These are phyloP conservation scores for Chaetoceros muelleri DNA, from an alignment of 108 stramenopile species.

Conservation along the genomic window DNA sequence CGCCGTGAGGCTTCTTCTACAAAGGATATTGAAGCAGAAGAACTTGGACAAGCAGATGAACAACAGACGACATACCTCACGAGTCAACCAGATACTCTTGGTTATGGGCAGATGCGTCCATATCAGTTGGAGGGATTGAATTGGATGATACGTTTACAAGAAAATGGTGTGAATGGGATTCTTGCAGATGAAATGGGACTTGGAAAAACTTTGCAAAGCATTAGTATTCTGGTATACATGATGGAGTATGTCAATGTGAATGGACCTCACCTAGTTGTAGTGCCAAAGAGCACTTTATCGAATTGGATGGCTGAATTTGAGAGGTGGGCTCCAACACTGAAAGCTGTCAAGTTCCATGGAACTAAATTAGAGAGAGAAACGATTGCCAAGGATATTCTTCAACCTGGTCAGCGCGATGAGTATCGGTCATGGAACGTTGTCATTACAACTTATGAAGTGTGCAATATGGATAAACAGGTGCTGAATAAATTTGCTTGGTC, in stretches of 20 bases:
- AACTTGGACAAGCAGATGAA: conserved; percentile 64
- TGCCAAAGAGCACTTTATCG: conserved; percentile 86
- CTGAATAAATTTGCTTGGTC: conserved; percentile 90
- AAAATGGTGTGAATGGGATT: conserved; percentile 91
- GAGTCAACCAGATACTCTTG: conserved; percentile 76
- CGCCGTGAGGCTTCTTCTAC: background rate
- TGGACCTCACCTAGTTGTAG: conserved; percentile 85
- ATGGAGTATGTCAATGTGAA: conserved; percentile 24
- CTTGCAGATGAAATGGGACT: conserved; percentile 78
- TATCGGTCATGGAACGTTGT: conserved; percentile 84
- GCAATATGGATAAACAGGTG: conserved; percentile 78
- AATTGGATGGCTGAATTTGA: conserved; percentile 92
- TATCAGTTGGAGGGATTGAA: conserved; percentile 97
- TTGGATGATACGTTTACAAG: conserved; percentile 96
- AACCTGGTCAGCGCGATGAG: conserved; percentile 67
- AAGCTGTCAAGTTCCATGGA: conserved; percentile 72
- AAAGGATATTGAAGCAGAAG: background rate
- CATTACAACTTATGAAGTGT: conserved; percentile 96
- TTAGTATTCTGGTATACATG: conserved; percentile 75
- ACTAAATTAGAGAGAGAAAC: conserved; percentile 50
- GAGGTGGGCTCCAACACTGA: conserved; percentile 81
- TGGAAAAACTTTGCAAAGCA: conserved; percentile 90
- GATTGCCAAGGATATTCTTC: conserved; percentile 19
- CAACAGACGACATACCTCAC: conserved; percentile 69
- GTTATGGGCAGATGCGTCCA: conserved; percentile 70